Evolutionary conservation across 2,329 filamentous ascomycete species (phyloP), one percentile per base, ranked within the genome.

Genomic region (Emmonsiellopsis sp.): DNA sequence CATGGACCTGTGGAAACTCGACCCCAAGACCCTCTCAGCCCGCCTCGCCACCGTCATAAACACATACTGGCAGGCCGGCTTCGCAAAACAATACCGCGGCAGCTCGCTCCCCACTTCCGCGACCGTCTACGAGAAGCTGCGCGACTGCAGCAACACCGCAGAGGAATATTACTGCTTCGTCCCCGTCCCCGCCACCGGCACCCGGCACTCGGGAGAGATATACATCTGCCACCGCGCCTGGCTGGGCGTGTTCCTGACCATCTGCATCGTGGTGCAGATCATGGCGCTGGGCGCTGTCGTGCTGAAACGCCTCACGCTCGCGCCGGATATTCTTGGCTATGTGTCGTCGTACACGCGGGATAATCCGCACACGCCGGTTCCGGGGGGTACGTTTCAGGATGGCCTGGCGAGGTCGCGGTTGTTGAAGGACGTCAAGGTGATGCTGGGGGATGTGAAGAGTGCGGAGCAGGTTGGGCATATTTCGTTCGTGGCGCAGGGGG

Each of bases 1-100:
- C 46, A 49, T 49, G 46, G 46, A 49, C 34, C 10, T 49, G 32
- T 49, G 46, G 46, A 49, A 49, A n/a, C 46, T 49, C 6, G 34
- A 49, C 5, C 46, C 46, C 3, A 20, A 38, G 8, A 20, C 30
- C 15, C 46, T 49, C 46, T 49, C 46, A 7, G 34, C 32, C 13
- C 46, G 46, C 15, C 34, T 49, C 9, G 46, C 26, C 20, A n/a
- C 10, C 26, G 34, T 20, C 7, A 10, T 49, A 10, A 49, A 49
- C 16, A 26, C 46, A 16, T 40, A 16, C 46, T 40, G 46, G 46
- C 16, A 38, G 30, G 46, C 34, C 46, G 30, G 46, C 16, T 49
- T 49, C 34, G 46, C 46, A 5, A 49, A 9, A 3, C 38, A 16
- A 1, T 49, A 38, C 34, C 46, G 46, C 16, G 46, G 46, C 3